phyloP scores from a whole-genome alignment of 108 stramenopile genomes.

The Poteriospumella lacustris region DNA sequence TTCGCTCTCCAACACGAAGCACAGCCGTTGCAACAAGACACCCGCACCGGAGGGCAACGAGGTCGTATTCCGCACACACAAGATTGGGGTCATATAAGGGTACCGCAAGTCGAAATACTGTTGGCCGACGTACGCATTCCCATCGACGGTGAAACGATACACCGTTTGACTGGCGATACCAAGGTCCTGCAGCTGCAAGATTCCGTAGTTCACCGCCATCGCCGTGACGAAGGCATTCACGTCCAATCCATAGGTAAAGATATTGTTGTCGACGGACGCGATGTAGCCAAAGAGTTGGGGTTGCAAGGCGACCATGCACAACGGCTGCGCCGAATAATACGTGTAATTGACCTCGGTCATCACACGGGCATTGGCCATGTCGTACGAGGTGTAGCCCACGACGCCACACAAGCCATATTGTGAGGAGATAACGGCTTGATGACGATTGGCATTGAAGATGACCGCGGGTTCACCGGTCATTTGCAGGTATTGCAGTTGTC shows the following conservation, averaged over 20 bases:
- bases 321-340: too few species aligned
- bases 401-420: not conserved
- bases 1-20: not conserved
- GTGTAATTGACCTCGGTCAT: too few species aligned
- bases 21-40: not conserved
- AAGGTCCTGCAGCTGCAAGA: not conserved
- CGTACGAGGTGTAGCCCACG: not conserved
- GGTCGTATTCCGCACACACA: not conserved
- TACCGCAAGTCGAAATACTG: not conserved
- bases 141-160: not conserved
- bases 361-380: not conserved
- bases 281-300: not conserved
- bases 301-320: too few species aligned
- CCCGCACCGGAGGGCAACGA: not conserved
- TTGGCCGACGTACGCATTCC: not conserved
- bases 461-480: not conserved
- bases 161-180: not conserved
- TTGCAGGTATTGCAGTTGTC: not conserved
- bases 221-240: not conserved
- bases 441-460: not conserved
- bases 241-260: not conserved
- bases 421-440: not conserved
- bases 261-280: not conserved
- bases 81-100: not conserved
- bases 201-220: not conserved